Conservation (phyloP, 257 asterid genomes). For the Solanum sitiens region DNA sequence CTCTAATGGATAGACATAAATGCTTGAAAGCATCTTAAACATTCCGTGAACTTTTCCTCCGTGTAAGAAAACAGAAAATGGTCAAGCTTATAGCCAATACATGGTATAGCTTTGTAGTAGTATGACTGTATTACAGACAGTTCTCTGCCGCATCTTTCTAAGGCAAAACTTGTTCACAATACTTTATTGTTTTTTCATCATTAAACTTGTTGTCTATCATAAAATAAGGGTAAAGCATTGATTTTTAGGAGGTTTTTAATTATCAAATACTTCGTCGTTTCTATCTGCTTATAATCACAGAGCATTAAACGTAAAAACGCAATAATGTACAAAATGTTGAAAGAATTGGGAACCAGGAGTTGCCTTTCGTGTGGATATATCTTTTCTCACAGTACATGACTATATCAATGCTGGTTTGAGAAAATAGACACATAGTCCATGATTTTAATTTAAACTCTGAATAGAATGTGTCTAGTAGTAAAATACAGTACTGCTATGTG, state of each 20-base stretch:
- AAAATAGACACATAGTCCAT: not conserved
- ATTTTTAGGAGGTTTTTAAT: not conserved
- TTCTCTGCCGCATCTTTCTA: not conserved
- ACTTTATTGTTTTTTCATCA: not conserved
- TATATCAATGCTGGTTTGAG: not conserved
- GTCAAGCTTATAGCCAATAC: not conserved
- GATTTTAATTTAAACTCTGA: not conserved
- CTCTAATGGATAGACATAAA: not conserved
- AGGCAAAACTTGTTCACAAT: not conserved
- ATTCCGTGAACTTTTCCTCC: not conserved
- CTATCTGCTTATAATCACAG: not conserved
- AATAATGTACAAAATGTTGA: not conserved
- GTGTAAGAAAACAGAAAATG: not conserved
- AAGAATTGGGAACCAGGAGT: not conserved
- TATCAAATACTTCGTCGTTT: not conserved
- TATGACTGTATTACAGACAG: not conserved
- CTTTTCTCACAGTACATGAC: not conserved
- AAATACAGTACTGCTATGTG: no score
- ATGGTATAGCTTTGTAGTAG: not conserved
- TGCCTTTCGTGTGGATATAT: not conserved
- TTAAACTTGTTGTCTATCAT: not conserved
- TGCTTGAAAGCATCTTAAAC: not conserved
- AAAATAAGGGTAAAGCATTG: not conserved
- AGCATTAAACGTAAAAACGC: not conserved
- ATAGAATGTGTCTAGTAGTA: no score